These are phyloP conservation scores for Dryas drummondii DNA, from an alignment of 306 rosid genomes.

Conservation along the genomic window DNA sequence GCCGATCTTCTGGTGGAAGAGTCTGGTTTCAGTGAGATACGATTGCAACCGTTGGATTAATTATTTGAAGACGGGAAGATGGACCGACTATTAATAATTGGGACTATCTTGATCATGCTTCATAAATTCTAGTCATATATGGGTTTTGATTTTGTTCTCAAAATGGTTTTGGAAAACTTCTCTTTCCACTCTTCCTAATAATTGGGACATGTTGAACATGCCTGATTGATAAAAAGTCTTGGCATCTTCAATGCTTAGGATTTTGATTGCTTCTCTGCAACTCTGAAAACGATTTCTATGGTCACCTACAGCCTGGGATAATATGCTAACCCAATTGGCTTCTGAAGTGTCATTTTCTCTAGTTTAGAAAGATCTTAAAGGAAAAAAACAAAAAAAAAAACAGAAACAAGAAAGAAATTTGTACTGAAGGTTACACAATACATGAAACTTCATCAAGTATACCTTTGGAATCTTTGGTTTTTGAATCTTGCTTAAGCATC, in stretches of 20 bases:
- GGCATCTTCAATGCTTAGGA: not conserved
- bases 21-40: slow-evolving; percentile 16
- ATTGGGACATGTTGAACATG: no score
- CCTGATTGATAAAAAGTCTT: not conserved
- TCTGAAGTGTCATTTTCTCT: not conserved
- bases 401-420: no score
- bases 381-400: not conserved
- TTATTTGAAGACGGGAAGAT: not conserved
- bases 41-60: not conserved
- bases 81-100: not conserved
- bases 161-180: not conserved
- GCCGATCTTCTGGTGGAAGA: slow-evolving; percentile 36
- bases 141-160: not conserved
- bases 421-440: no score
- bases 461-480: no score
- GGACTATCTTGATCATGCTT: slow-evolving; percentile 5
- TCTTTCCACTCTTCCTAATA: not conserved
- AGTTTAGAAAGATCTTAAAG: not conserved
- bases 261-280: not conserved
- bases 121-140: not conserved
- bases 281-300: not conserved
- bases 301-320: not conserved
- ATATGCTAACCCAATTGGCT: not conserved
- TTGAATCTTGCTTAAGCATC: no score
- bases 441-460: no score